These are phyloP conservation scores for Gillenia trifoliata DNA, from an alignment of 306 rosid genomes.

Conservation along the genomic window DNA sequence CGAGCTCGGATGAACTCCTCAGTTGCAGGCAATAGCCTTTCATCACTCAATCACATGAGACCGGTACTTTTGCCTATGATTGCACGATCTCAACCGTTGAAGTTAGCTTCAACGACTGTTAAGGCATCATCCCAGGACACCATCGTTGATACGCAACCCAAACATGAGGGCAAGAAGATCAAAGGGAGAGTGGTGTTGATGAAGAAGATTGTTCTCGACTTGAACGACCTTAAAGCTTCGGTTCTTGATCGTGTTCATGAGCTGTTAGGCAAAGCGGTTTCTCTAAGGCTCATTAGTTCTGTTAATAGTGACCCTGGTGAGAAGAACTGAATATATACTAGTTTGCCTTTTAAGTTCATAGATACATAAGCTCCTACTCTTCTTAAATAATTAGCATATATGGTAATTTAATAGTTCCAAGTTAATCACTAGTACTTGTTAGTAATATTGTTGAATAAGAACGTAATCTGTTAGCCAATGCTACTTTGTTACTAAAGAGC, in stretches of 20 bases:
- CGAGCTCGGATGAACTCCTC: background rate
- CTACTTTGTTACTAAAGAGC: too few relatives aligned
- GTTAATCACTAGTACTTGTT: too few relatives aligned
- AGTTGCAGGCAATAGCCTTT: background rate
- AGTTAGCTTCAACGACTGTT: background rate
- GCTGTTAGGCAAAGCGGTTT: slow-evolving; percentile 47
- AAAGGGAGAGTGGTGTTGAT: slow-evolving; percentile 61
- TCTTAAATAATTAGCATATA: too few relatives aligned
- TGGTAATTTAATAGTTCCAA: too few relatives aligned
- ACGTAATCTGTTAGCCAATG: too few relatives aligned
- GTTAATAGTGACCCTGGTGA: slow-evolving; percentile 40
- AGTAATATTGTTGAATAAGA: too few relatives aligned
- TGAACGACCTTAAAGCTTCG: slow-evolving; percentile 53
- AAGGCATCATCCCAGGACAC: background rate
- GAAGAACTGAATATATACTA: background rate
- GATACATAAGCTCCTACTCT: background rate
- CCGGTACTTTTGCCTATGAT: background rate
- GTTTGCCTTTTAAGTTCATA: background rate
- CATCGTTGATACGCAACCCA: background rate
- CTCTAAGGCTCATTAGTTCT: slow-evolving; percentile 59
- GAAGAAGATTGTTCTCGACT: slow-evolving; percentile 70
- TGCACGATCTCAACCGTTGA: background rate
- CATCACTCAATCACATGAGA: background rate
- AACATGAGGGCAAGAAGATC: slow-evolving; percentile 15
- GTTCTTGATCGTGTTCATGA: slow-evolving; percentile 54